Base-by-base conservation (phyloP, 257 asterid species). In the Plantago elongata region DNA sequence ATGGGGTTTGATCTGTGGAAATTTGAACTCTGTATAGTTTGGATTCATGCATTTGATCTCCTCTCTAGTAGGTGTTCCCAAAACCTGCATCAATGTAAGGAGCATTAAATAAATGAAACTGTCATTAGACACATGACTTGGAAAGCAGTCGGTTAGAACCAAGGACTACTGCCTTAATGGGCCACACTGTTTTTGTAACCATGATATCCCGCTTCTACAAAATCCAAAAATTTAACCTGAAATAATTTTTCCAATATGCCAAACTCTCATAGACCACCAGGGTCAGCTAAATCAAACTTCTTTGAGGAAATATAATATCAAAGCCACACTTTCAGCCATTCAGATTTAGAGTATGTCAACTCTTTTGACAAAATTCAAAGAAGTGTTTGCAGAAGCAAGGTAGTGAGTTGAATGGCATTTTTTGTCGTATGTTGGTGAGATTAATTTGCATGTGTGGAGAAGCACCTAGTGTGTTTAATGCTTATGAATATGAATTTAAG, bases 31-130 rank as follows among this genome's bases (percentile, higher is more conserved):
- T 0, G 95, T 88, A 58, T 90, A 90, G 81, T 90, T 90, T 46
- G 98, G 95, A 48, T 90, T 90, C 98, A 90, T 90, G 87, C 98
- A 90, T 70, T 85, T 88, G 68, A 90, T 90, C 84, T 90, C 98
- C 75, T 90, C 98, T 66, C 98, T 80, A 34, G 98, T 90, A 64
- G 98, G 98, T 65, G 98, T 90, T 77, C 98, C 98, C 84, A 90
- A 75, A 77, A 90, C 96, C 98, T 90, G 80, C 30, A 73, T 57
- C 65, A 54, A 37, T 75, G 67, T 13, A 62, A 69, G 75, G 57
- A 66, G 58, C 62, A 72, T 30, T 44, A 6, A 30, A 40, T 37
- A 55, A 67, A 51, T 22, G 45, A 42, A 29, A 56, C 43, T 7
- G 46, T 55, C 27, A 34, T 34, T 34, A 34, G 15, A 29, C 60